These are phyloP conservation scores for Diaporthe caulivora DNA, from an alignment of 2,329 filamentous ascomycete species.

Conservation along the genomic window DNA sequence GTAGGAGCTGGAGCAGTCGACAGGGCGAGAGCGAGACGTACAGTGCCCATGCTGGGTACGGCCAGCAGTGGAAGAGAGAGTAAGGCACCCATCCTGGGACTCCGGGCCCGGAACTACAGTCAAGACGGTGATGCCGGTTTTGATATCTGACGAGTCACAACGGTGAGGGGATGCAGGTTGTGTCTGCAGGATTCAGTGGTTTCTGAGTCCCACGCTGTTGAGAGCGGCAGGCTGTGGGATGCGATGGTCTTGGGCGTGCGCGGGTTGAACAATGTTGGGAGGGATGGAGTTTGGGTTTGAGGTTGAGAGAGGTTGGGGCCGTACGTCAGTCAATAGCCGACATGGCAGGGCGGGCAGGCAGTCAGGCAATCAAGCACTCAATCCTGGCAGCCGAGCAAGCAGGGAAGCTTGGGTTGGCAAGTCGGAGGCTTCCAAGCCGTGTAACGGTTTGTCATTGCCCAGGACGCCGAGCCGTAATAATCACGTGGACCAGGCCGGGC, in stretches of 20 bases:
- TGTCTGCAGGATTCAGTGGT: not conserved
- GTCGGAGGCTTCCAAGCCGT: not conserved
- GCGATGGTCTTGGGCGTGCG: not conserved
- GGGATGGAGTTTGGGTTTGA: not conserved
- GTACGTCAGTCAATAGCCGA: not conserved
- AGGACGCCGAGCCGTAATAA: conserved; percentile 5
- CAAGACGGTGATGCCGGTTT: not conserved
- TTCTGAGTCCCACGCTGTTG: not conserved
- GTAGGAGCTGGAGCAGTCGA: not conserved
- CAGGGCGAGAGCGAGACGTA: conserved; percentile 59
- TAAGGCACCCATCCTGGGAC: conserved; percentile 83
- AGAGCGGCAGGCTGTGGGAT: not conserved
- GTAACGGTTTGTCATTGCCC: conserved; percentile 15
- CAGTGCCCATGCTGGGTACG: conserved; percentile 86
- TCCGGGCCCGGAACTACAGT: conserved; percentile 4
- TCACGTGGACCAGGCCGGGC: conserved; percentile 24
- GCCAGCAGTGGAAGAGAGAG: conserved; percentile 91
- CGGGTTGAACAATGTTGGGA: not conserved
- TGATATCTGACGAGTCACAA: conserved; percentile 9
- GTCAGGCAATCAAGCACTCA: not conserved
- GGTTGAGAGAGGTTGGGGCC: conserved; percentile 7
- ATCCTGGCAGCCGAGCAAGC: not conserved
- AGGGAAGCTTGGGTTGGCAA: not conserved
- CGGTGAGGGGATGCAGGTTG: not conserved
- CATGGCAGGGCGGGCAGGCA: conserved; percentile 3